These are phyloP conservation scores for Staphylotrichum tortipilum DNA, from an alignment of 495 filamentous ascomycete genomes.

Conservation along the genomic window DNA sequence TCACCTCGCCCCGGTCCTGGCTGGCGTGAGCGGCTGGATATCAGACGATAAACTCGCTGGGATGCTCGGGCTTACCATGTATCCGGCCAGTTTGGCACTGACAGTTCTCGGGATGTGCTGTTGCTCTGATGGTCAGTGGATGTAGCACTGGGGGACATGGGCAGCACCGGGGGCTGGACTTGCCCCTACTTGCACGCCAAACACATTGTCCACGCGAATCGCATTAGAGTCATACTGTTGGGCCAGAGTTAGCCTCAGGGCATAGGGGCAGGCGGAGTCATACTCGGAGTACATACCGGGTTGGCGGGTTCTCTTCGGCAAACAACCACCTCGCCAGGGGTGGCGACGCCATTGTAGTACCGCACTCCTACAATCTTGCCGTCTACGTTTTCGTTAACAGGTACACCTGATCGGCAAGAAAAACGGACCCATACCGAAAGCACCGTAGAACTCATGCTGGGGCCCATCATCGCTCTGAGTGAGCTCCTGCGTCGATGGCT, in stretches of 20 bases:
- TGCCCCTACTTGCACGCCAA: slow-evolving; percentile 70
- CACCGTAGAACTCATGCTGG: slow-evolving; percentile 45
- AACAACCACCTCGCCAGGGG: slow-evolving; percentile 61
- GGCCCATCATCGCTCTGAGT: slow-evolving; percentile 42
- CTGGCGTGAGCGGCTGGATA: not conserved
- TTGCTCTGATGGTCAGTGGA: too few species aligned
- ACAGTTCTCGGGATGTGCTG: slow-evolving; percentile 59
- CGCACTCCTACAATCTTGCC: slow-evolving; percentile 73
- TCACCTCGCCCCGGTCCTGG: slow-evolving; percentile 36
- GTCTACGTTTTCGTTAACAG: slow-evolving; percentile 34
- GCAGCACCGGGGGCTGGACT: too few species aligned
- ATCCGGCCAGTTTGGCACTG: slow-evolving; percentile 62
- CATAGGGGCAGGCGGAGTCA: not conserved
- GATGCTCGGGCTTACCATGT: slow-evolving; percentile 49
- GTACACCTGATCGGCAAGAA: not conserved
- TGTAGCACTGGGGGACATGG: too few species aligned
- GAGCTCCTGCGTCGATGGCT: slow-evolving; percentile 41
- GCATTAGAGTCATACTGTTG: slow-evolving; percentile 63
- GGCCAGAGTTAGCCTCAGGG: not conserved
- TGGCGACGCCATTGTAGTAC: slow-evolving; percentile 68
- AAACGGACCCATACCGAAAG: slow-evolving; percentile 21
- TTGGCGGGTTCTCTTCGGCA: slow-evolving; percentile 63
- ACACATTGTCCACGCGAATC: slow-evolving; percentile 73
- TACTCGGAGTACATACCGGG: slow-evolving; percentile 20
- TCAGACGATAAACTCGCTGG: too few species aligned